Conservation (phyloP, 768 basidiomycete species). For the Auricularia heimuer region DNA sequence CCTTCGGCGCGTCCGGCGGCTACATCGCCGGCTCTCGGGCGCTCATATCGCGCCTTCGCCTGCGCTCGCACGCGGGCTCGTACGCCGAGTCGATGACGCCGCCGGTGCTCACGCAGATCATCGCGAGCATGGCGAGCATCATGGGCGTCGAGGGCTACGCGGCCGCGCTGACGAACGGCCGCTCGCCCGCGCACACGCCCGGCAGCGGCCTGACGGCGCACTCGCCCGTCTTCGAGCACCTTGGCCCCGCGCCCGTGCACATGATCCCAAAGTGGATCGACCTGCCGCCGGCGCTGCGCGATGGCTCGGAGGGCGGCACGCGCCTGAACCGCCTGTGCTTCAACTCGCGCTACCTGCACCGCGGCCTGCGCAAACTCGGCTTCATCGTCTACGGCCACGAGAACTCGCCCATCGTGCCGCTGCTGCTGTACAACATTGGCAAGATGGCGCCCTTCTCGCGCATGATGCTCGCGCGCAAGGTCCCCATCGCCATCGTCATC, state of each 20-base stretch:
- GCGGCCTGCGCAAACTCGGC: slow-evolving; percentile 78
- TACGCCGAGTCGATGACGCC: slow-evolving; percentile 92
- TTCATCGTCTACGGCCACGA: slow-evolving; percentile 94
- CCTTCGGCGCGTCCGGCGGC: slow-evolving; percentile 88
- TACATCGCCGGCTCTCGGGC: slow-evolving; percentile 82
- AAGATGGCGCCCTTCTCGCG: slow-evolving; percentile 90
- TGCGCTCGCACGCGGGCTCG: slow-evolving; percentile 68
- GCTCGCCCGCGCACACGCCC: slow-evolving; percentile 21
- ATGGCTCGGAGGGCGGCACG: slow-evolving; percentile 74
- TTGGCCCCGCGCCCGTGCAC: slow-evolving; percentile 58
- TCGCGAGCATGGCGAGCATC: slow-evolving; percentile 91
- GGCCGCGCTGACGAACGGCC: slow-evolving; percentile 20
- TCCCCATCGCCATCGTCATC: slow-evolving; percentile 80
- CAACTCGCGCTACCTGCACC: slow-evolving; percentile 87
- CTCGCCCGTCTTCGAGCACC: slow-evolving; percentile 30
- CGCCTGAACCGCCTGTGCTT: slow-evolving; percentile 86
- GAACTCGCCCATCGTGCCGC: slow-evolving; percentile 86
- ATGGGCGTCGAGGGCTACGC: slow-evolving; percentile 64
- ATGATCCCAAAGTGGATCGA: slow-evolving; percentile 70
- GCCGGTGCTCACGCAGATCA: slow-evolving; percentile 80
- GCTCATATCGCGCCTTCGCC: slow-evolving; percentile 71
- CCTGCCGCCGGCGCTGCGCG: slow-evolving; percentile 60
- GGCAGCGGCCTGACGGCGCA: slow-evolving; percentile 19
- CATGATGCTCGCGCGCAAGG: slow-evolving; percentile 68
- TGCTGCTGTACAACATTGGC: slow-evolving; percentile 85